Conservation (phyloP, 2,329 filamentous ascomycete genomes). For the Sarocladiaceae sp. region DNA sequence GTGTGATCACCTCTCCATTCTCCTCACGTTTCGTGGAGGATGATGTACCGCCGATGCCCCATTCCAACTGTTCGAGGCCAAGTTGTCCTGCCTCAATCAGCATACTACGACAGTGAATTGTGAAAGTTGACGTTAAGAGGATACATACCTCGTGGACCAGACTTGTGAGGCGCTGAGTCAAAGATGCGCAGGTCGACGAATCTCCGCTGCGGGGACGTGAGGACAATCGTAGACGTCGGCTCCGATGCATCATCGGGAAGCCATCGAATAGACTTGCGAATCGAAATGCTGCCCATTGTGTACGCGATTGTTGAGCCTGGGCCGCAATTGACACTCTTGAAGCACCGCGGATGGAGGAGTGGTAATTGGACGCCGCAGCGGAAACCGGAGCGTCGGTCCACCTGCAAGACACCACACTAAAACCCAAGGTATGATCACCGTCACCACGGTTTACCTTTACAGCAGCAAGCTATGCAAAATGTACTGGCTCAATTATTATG, state of each 20-base stretch:
- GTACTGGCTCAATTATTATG: too few relatives aligned
- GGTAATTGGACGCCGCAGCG: too few relatives aligned
- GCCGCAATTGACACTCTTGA: not conserved
- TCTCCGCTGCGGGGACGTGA: constrained; percentile 52
- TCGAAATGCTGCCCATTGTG: constrained; percentile 41
- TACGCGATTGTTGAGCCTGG: too few relatives aligned
- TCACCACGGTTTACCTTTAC: too few relatives aligned
- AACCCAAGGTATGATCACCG: too few relatives aligned
- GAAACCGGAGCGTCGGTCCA: too few relatives aligned
- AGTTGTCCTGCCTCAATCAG: constrained; percentile 5
- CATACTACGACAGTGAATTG: too few relatives aligned
- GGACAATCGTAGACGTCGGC: constrained; percentile 59
- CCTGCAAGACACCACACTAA: too few relatives aligned
- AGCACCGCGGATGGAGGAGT: not conserved
- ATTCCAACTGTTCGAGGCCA: constrained; percentile 44
- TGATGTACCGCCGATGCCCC: constrained; percentile 60
- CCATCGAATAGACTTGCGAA: constrained; percentile 57
- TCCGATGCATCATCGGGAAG: constrained; percentile 47
- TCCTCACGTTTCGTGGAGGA: constrained; percentile 24
- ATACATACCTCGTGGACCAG: constrained; percentile 2
- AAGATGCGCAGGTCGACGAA: constrained; percentile 61
- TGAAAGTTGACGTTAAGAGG: not conserved
- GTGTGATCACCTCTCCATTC: constrained; percentile 25
- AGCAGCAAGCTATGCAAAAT: too few relatives aligned
- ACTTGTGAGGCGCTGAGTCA: constrained; percentile 15